phyloP scores from a whole-genome alignment of 2,329 filamentous ascomycete species.

The Fusarium fracticaudum region DNA sequence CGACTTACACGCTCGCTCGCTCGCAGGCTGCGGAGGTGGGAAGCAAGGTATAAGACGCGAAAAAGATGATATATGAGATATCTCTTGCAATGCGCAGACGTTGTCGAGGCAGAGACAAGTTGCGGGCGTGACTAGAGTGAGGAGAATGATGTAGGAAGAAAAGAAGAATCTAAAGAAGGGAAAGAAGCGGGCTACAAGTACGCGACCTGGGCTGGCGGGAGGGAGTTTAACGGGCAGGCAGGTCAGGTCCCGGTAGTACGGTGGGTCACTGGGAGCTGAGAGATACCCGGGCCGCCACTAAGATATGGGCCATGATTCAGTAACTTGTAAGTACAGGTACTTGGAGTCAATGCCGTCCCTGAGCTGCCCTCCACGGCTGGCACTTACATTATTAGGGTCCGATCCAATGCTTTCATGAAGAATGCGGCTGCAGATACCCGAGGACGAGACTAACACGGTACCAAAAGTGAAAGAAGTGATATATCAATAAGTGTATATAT shows the following conservation, averaged over 20 bases:
- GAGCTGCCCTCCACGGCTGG: not conserved
- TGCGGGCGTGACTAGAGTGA: conserved; percentile 18
- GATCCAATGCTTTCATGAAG: not conserved
- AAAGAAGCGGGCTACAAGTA: conserved; percentile 38
- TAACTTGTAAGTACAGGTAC: conserved; percentile 26
- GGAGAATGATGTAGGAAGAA: conserved; percentile 31
- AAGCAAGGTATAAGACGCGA: conserved; percentile 24
- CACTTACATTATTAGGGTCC: conserved; percentile 24
- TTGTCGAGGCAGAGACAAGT: not conserved
- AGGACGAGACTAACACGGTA: not conserved
- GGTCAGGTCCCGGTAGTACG: conserved; percentile 40
- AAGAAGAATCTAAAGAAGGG: conserved; percentile 30
- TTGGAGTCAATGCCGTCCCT: conserved; percentile 18
- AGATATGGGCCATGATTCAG: not conserved
- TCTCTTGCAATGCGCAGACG: not conserved
- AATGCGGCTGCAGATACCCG: conserved; percentile 1
- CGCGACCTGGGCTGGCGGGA: conserved; percentile 39
- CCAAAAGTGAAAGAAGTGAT: not conserved
- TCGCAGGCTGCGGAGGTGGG: conserved; percentile 6
- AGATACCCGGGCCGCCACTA: conserved; percentile 14
- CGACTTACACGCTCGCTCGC: conserved; percentile 47
- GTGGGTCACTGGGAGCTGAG: conserved; percentile 27
- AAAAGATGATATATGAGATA: conserved; percentile 21
- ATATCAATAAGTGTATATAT: not conserved
- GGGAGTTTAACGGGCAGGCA: conserved; percentile 40